A percentile compares a stretch with the other conserved stretches of the same genome.
Conservation (phyloP, 2,329 filamentous ascomycete genomes). For the Tolypocladium tropicale region DNA sequence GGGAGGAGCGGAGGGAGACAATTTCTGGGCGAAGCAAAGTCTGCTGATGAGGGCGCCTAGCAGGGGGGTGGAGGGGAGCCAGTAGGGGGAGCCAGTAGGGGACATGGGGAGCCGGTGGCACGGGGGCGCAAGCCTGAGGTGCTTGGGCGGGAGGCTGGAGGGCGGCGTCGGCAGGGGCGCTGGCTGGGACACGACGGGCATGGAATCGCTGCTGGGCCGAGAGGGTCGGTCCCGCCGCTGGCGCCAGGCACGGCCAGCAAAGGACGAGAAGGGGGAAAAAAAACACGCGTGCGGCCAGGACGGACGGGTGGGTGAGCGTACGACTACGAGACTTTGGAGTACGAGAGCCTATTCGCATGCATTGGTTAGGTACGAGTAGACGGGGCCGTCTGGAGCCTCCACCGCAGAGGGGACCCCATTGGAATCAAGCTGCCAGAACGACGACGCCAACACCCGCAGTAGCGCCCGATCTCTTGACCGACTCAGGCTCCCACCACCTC, state of each 20-base stretch:
- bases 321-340: too few relatives aligned
- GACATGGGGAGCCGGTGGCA: slow-evolving; percentile 2
- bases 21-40: slow-evolving; percentile 10
- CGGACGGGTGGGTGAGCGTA: too few relatives aligned
- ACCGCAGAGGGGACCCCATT: background rate
- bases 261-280: too few relatives aligned
- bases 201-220: too few relatives aligned
- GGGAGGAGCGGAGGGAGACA: slow-evolving; percentile 1
- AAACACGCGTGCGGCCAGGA: too few relatives aligned
- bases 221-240: too few relatives aligned
- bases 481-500: background rate
- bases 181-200: background rate
- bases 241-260: background rate
- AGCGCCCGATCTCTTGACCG: background rate
- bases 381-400: too few relatives aligned
- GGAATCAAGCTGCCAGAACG: background rate
- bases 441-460: background rate
- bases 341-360: too few relatives aligned
- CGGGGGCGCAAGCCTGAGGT: background rate
- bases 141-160: slow-evolving; percentile 1
- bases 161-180: slow-evolving; percentile 2
- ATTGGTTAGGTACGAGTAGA: too few relatives aligned
- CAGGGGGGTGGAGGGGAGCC: too few relatives aligned
- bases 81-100: too few relatives aligned
- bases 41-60: slow-evolving; percentile 8